Evolutionary conservation across 202 grass and related monocot genomes (phyloP).

Genomic region (Schoenoplectus tabernaemontani): DNA sequence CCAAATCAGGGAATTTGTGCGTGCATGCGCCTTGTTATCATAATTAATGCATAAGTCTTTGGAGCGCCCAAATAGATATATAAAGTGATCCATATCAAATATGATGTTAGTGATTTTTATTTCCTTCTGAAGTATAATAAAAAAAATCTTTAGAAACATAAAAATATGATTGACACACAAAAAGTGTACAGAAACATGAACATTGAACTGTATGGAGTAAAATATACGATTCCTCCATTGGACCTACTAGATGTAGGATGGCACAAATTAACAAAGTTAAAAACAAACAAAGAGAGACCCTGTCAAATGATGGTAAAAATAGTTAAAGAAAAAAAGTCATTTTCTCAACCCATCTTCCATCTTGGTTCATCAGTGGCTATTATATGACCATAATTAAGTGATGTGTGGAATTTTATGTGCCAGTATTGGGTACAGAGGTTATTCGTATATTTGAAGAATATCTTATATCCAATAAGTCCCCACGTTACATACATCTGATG

Average conservation of each 20-base stretch:
- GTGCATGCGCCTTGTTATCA: background rate
- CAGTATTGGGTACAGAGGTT: background rate
- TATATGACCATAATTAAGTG: slow-evolving; percentile 7
- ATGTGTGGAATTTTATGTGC: background rate
- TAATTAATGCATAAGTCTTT: background rate
- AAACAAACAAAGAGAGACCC: background rate
- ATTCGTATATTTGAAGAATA: background rate
- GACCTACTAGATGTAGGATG: background rate
- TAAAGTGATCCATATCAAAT: background rate
- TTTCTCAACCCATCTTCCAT: slow-evolving; percentile 11
- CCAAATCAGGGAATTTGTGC: background rate
- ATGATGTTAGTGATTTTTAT: background rate
- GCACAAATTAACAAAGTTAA: background rate
- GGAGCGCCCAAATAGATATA: background rate
- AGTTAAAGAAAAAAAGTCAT: background rate
- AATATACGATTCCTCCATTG: background rate
- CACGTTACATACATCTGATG: background rate
- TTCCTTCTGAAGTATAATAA: background rate
- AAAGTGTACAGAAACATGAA: background rate
- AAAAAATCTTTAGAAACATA: background rate
- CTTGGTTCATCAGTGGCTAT: background rate
- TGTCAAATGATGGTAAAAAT: slow-evolving; percentile 4
- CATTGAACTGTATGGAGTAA: background rate
- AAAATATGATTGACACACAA: background rate
- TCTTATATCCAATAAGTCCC: background rate